These are phyloP conservation scores for Plenodomus tracheiphilus DNA, from an alignment of 2,329 filamentous ascomycete species.

Conservation along the genomic window DNA sequence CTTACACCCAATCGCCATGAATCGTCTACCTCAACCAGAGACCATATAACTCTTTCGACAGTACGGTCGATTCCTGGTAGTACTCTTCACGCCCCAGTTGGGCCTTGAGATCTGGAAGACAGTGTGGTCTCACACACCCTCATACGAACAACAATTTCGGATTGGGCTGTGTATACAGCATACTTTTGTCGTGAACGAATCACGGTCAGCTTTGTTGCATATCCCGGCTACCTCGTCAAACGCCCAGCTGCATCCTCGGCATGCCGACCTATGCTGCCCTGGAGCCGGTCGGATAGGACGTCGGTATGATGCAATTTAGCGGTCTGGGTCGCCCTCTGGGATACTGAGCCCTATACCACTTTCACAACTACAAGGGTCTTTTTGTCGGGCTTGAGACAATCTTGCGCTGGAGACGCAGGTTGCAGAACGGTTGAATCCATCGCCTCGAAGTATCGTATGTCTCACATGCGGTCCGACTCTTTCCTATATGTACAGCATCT, in stretches of 20 bases:
- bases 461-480: neutral
- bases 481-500: neutral
- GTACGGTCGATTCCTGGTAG: neutral
- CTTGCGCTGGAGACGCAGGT: neutral
- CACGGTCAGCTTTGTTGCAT: neutral
- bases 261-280: neutral
- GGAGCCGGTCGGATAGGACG: neutral
- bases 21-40: neutral
- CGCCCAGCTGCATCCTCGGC: neutral
- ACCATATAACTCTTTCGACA: neutral
- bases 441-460: neutral
- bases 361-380: neutral
- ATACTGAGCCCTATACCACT: neutral
- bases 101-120: neutral
- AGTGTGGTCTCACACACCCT: neutral
- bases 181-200: neutral
- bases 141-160: neutral
- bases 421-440: neutral
- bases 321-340: neutral
- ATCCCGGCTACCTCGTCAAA: neutral
- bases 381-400: neutral
- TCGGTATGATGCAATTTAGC: neutral
- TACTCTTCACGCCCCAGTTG: neutral
- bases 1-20: neutral
- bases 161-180: neutral